Percentiles rank a stretch among this genome's conserved stretches.
Evolutionary conservation across 306 rosid species (phyloP).

Genomic region (Malus orientalis): DNA sequence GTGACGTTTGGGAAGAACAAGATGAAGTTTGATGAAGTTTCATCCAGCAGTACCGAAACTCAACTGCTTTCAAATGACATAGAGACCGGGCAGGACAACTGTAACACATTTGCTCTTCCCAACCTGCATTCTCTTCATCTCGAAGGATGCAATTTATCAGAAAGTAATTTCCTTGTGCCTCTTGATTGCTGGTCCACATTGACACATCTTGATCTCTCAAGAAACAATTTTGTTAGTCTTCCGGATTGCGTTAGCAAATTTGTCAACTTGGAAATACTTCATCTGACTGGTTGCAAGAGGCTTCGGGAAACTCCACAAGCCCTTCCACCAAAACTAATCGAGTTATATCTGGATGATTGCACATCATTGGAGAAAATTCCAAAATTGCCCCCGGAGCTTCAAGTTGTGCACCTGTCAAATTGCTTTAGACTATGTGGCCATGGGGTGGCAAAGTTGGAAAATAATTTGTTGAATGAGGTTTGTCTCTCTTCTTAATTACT

Average conservation of each 20-base stretch:
- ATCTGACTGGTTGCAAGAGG: not conserved
- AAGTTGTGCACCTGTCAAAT: accelerated
- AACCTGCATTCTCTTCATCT: accelerated
- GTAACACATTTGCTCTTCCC: not conserved
- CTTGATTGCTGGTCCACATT: not conserved
- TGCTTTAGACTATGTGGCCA: no score
- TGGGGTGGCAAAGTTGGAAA: no score
- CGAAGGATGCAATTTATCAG: not conserved
- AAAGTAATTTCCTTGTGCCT: not conserved
- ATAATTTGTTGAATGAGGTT: no score
- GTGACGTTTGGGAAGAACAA: no score
- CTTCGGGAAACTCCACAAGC: not conserved
- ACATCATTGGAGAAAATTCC: no score
- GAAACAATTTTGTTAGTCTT: no score
- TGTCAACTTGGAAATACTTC: not conserved
- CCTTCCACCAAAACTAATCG: not conserved
- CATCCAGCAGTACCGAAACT: no score
- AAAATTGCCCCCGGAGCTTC: no score
- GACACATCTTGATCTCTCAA: accelerated
- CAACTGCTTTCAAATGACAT: no score
- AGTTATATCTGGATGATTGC: no score
- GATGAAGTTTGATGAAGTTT: no score
- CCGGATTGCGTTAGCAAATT: not conserved
- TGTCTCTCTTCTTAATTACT: no score
- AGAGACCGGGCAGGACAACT: accelerated